Evolutionary conservation across 2,329 filamentous ascomycete genomes (phyloP).

Genomic region (Claviceps lovelessii): DNA sequence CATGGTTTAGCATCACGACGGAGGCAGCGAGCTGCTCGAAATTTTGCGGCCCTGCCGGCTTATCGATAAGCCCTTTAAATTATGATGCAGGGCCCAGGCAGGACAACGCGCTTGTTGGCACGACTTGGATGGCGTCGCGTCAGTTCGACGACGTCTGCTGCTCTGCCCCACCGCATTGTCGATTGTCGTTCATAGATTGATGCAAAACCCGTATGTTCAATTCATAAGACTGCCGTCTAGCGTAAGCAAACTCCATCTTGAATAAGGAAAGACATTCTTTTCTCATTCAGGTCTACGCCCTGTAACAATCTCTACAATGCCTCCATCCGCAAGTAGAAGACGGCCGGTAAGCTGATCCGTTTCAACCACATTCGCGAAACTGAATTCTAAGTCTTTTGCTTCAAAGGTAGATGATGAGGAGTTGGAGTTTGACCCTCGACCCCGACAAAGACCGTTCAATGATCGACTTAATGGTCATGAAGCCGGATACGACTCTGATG

Average conservation of each 20-base stretch:
- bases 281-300: background rate
- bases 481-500: slow-evolving; percentile 21
- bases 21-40: background rate
- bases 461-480: slow-evolving; percentile 17
- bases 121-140: background rate
- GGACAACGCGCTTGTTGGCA: background rate
- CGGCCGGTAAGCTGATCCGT: slow-evolving; percentile 16
- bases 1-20: background rate
- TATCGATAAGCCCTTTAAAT: slow-evolving; percentile 6
- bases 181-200: too few species aligned
- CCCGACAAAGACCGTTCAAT: slow-evolving; percentile 18
- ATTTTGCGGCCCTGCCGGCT: slow-evolving; percentile 1
- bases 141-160: too few species aligned
- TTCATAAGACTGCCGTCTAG: too few species aligned
- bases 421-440: slow-evolving; percentile 18
- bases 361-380: background rate
- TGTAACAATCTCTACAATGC: slow-evolving; percentile 13
- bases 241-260: too few species aligned
- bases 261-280: background rate
- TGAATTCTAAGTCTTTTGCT: background rate
- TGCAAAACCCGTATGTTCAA: too few species aligned
- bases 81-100: background rate
- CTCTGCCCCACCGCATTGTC: too few species aligned
- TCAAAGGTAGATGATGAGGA: slow-evolving; percentile 18
- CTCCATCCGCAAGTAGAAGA: slow-evolving; percentile 17